These are phyloP conservation scores for Eucalyptus polybractea DNA, from an alignment of 345 rosid genomes.

Conservation along the genomic window DNA sequence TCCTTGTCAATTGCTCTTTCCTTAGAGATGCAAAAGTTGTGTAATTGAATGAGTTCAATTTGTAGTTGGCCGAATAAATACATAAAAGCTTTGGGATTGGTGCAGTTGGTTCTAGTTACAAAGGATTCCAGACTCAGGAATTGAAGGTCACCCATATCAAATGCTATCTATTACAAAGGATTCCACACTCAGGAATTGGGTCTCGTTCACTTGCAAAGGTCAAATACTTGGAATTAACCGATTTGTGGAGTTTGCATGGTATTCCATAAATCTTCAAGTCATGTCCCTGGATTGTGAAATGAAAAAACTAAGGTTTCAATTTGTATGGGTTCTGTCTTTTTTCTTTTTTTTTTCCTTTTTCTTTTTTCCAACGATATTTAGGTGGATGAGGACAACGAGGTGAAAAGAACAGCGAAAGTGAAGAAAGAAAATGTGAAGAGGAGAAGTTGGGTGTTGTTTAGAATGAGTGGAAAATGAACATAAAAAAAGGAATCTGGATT, in stretches of 20 bases:
- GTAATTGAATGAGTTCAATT: background rate
- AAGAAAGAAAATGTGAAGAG: background rate
- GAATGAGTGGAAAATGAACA: background rate
- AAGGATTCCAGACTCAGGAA: background rate
- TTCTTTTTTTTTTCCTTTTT: rapidly evolving
- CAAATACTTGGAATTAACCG: background rate
- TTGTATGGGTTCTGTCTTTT: background rate
- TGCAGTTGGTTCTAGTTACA: background rate
- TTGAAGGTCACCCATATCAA: background rate
- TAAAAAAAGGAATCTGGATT: background rate
- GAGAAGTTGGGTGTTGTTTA: background rate
- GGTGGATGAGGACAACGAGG: background rate
- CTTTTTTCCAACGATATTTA: background rate
- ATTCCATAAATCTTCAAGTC: background rate
- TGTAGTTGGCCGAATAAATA: background rate
- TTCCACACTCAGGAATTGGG: background rate
- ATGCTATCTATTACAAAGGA: background rate
- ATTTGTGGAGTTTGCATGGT: background rate
- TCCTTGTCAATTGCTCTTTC: background rate
- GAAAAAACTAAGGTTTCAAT: background rate
- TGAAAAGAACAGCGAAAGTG: background rate
- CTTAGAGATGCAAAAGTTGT: background rate
- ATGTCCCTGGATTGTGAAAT: background rate
- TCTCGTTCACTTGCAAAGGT: background rate
- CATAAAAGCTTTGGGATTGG: background rate